phyloP scores from a whole-genome alignment of 345 rosid species.

The Camelina sativa region DNA sequence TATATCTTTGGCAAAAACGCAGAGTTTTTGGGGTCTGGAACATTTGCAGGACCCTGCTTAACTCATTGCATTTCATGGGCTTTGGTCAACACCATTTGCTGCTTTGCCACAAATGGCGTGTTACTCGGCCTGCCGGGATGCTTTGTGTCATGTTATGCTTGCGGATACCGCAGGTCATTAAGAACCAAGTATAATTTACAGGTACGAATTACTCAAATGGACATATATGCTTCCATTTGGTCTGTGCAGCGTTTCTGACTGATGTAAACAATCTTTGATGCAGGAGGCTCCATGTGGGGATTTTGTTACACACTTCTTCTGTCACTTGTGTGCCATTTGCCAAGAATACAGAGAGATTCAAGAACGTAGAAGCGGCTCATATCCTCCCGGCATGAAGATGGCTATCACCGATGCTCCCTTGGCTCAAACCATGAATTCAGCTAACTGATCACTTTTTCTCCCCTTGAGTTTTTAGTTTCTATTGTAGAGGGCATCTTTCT shows the following conservation, averaged over 20 bases:
- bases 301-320: constrained; percentile 76
- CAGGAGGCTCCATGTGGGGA: constrained; percentile 96
- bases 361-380: constrained; percentile 52
- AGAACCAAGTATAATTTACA: constrained; percentile 69
- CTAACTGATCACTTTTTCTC: constrained; percentile 23
- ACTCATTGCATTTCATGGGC: constrained; percentile 80
- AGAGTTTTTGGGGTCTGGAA: constrained; percentile 85
- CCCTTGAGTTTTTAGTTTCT: constrained; percentile 10
- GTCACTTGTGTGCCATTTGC: constrained; percentile 91
- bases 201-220: constrained; percentile 50
- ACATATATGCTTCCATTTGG: background rate
- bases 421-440: constrained; percentile 60
- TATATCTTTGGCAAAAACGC: constrained; percentile 88
- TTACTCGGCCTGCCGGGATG: background rate
- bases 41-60: constrained; percentile 75
- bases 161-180: background rate
- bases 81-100: constrained; percentile 67
- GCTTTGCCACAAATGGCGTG: constrained; percentile 40
- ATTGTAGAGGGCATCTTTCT: background rate
- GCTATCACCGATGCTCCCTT: constrained; percentile 52
- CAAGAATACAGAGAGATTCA: constrained; percentile 90
- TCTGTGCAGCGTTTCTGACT: background rate
- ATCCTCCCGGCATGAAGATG: constrained; percentile 49
- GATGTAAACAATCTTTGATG: constrained; percentile 26
- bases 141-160: constrained; percentile 12